Percentiles rank a stretch among this genome's conserved stretches.
These are phyloP conservation scores for Aspergillus neoniger DNA, from an alignment of 2,329 filamentous ascomycete genomes.

Conservation along the genomic window DNA sequence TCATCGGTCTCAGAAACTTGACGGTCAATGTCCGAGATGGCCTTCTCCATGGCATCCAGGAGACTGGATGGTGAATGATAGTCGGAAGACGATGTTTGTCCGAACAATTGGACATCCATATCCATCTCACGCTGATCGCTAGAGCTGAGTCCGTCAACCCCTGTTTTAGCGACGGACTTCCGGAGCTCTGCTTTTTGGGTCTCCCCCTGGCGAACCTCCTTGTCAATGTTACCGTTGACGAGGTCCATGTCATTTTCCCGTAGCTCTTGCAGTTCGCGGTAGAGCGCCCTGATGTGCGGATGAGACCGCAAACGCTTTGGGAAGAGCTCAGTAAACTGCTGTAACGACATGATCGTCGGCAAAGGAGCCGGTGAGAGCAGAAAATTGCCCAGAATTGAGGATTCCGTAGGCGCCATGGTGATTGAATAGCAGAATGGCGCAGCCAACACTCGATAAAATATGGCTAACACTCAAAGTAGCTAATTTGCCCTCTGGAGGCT, in stretches of 20 bases:
- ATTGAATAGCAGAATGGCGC: not conserved
- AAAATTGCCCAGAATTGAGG: conserved; percentile 73
- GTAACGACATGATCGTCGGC: conserved; percentile 70
- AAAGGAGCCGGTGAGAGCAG: conserved; percentile 75
- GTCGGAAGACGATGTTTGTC: conserved; percentile 48
- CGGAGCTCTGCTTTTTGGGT: conserved; percentile 42
- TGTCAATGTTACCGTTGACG: conserved; percentile 58
- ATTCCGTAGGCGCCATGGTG: conserved; percentile 72
- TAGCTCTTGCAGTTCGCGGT: conserved; percentile 76
- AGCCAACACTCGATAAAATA: not conserved
- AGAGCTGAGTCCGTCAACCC: conserved; percentile 35
- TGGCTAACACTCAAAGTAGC: too few relatives aligned
- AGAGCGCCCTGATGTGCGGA: conserved; percentile 69
- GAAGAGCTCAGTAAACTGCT: conserved; percentile 76
- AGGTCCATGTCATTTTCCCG: conserved; percentile 68
- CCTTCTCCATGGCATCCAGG: conserved; percentile 68
- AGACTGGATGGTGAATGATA: conserved; percentile 65
- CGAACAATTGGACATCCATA: conserved; percentile 62
- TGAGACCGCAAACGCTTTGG: conserved; percentile 66
- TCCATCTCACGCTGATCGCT: conserved; percentile 43
- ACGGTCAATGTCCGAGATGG: conserved; percentile 64
- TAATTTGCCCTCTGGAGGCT: too few relatives aligned
- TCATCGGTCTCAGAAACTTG: conserved; percentile 67
- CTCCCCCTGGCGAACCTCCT: conserved; percentile 39
- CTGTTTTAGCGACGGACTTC: conserved; percentile 33